Conservation (phyloP, 106 monocot genomes). For the Dioscorea zingiberensis region DNA sequence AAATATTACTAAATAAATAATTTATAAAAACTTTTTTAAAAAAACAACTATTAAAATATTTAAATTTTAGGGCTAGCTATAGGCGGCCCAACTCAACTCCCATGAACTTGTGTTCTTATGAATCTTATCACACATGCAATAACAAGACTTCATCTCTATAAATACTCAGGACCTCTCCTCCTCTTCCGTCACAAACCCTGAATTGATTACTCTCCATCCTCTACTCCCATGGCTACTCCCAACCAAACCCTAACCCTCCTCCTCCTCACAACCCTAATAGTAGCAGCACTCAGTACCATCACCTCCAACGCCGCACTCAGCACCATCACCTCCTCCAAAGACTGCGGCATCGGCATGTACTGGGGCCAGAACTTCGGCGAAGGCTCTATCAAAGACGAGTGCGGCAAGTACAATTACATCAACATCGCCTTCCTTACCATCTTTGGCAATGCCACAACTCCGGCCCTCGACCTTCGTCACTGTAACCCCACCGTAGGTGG, state of each 20-base stretch:
- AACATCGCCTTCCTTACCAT: conserved; percentile 47
- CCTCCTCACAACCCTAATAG: not conserved
- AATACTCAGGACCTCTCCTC: conserved; percentile 3
- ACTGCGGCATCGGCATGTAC: conserved; percentile 64
- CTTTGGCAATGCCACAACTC: conserved; percentile 54
- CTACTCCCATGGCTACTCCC: not conserved
- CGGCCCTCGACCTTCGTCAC: conserved; percentile 53
- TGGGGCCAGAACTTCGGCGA: conserved; percentile 78
- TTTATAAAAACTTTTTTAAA: no score
- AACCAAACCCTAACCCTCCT: not conserved
- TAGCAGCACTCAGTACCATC: not conserved
- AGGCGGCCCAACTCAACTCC: no score
- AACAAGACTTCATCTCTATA: not conserved
- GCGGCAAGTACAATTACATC: conserved; percentile 42
- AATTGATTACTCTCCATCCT: no score
- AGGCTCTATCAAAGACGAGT: conserved; percentile 39
- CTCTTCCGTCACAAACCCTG: not conserved
- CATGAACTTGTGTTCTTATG: no score
- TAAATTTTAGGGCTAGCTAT: no score
- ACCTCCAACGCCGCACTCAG: no score
- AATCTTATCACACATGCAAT: no score
- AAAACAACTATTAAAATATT: no score
- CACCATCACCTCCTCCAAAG: conserved; percentile 9
- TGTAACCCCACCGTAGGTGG: conserved; percentile 25
- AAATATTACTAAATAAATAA: no score